phyloP scores from a whole-genome alignment of 2,329 filamentous ascomycete species.

The Xylariaceae sp. region DNA sequence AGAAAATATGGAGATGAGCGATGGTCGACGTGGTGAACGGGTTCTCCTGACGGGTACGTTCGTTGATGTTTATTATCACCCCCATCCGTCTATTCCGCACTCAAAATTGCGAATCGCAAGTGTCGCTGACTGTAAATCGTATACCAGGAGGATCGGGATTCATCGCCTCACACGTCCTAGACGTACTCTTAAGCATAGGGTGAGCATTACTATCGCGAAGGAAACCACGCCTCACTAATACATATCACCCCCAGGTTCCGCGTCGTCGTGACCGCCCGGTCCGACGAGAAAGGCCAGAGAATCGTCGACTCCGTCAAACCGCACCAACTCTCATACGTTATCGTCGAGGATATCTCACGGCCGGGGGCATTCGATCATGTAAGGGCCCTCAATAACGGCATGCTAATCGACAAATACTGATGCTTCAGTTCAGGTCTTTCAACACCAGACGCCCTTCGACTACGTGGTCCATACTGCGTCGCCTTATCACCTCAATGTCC shows the following conservation, averaged over 20 bases:
- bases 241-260: constrained; percentile 30
- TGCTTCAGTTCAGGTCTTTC: constrained; percentile 31
- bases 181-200: constrained; percentile 41
- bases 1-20: background rate
- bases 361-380: constrained; percentile 63
- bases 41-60: constrained; percentile 30
- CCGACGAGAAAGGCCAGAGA: constrained; percentile 42
- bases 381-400: constrained; percentile 1
- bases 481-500: constrained; percentile 65
- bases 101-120: background rate
- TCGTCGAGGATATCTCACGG: constrained; percentile 68
- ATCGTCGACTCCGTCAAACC: constrained; percentile 39
- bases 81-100: too few relatives aligned
- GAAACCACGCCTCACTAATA: constrained; percentile 22
- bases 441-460: constrained; percentile 53
- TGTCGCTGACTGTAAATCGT: background rate
- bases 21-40: constrained; percentile 9
- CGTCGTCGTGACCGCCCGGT: constrained; percentile 45
- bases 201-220: constrained; percentile 21
- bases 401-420: background rate
- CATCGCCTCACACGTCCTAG: constrained; percentile 49
- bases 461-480: constrained; percentile 70
- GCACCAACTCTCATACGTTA: constrained; percentile 37
- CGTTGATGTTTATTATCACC: too few relatives aligned
- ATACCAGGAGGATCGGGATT: constrained; percentile 47